Evolutionary conservation across 2,329 filamentous ascomycete genomes (phyloP).

Genomic region (Periconia sp.): DNA sequence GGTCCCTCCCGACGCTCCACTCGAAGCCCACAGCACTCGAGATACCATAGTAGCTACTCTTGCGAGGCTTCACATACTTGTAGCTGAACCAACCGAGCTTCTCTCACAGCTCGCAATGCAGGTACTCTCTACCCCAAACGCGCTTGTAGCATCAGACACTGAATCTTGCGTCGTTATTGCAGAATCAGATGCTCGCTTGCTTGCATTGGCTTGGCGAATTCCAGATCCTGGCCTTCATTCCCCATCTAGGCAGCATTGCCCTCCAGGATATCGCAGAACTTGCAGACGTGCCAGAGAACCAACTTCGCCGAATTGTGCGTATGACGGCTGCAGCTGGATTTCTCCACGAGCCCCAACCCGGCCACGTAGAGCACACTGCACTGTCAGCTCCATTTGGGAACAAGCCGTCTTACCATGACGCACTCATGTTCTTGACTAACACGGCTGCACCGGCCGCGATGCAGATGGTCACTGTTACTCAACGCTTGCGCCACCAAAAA

Average conservation of each 20-base stretch:
- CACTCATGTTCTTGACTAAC: constrained; percentile 48
- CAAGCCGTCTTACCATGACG: constrained; percentile 43
- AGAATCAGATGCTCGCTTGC: constrained; percentile 46
- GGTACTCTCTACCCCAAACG: too few relatives aligned
- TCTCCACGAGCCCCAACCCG: constrained; percentile 9
- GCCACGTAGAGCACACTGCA: constrained; percentile 45
- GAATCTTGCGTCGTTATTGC: too few relatives aligned
- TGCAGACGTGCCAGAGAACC: constrained; percentile 45
- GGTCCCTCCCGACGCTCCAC: too few relatives aligned
- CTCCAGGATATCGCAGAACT: constrained; percentile 52
- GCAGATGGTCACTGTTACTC: constrained; percentile 27
- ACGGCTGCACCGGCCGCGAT: constrained; percentile 43
- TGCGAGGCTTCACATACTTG: too few relatives aligned
- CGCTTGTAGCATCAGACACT: too few relatives aligned
- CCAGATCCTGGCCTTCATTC: constrained; percentile 55
- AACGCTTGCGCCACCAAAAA: neutral
- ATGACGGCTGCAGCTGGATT: constrained; percentile 24
- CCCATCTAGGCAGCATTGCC: constrained; percentile 42
- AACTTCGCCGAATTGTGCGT: constrained; percentile 45
- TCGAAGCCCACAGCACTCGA: too few relatives aligned
- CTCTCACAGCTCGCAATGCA: too few relatives aligned
- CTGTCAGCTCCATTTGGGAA: constrained; percentile 49
- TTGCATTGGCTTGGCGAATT: constrained; percentile 54
- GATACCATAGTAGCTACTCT: too few relatives aligned
- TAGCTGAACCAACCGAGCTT: too few relatives aligned